These are phyloP conservation scores for Venturia aucupariae DNA, from an alignment of 2,329 filamentous ascomycete genomes.

Conservation along the genomic window DNA sequence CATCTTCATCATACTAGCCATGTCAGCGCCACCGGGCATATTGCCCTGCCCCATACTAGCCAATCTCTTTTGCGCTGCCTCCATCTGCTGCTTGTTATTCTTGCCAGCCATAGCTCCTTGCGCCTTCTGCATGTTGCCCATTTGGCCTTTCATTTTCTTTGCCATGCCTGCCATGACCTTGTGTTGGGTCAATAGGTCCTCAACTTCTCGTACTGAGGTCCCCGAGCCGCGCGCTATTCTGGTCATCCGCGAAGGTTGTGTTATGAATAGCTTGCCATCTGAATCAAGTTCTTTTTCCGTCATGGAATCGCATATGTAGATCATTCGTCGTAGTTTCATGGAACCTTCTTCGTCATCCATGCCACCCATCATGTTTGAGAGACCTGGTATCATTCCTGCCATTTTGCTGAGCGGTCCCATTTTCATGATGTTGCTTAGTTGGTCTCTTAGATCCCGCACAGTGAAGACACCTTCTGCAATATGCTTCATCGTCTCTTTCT, in stretches of 20 bases:
- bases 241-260: slow-evolving; percentile 88
- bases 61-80: slow-evolving; percentile 93
- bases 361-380: slow-evolving; percentile 85
- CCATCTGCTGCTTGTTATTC: slow-evolving; percentile 88
- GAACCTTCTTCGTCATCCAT: slow-evolving; percentile 97
- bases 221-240: slow-evolving; percentile 83
- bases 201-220: slow-evolving; percentile 84
- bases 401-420: slow-evolving; percentile 97
- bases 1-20: slow-evolving; percentile 88
- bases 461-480: slow-evolving; percentile 96
- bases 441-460: slow-evolving; percentile 85
- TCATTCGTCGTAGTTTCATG: slow-evolving; percentile 91
- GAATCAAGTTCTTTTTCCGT: slow-evolving; percentile 90
- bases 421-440: slow-evolving; percentile 98
- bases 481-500: slow-evolving; percentile 99
- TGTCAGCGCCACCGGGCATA: slow-evolving; percentile 56
- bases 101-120: slow-evolving; percentile 84
- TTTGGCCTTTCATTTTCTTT: slow-evolving; percentile 96
- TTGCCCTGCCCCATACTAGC: slow-evolving; percentile 72
- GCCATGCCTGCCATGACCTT: slow-evolving; percentile 99
- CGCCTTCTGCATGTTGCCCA: slow-evolving; percentile 94
- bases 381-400: slow-evolving; percentile 96
- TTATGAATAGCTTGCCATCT: slow-evolving; percentile 87
- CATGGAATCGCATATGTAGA: slow-evolving; percentile 98
- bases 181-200: slow-evolving; percentile 95